Conservation (phyloP, 148 eudicot species). For the Nepenthes gracilis region DNA sequence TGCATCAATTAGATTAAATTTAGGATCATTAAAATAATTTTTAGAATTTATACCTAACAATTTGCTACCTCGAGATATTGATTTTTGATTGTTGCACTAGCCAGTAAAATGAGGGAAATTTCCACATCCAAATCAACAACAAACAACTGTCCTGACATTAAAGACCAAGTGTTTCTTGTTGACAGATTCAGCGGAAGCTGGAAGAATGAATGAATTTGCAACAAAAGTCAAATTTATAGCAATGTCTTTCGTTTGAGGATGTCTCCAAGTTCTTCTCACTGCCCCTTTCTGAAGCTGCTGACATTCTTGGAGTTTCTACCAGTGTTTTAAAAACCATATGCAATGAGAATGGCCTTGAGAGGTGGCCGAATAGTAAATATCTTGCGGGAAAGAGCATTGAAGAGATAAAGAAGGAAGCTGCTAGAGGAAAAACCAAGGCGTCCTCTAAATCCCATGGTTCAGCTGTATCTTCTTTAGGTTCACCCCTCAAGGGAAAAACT, state of each 20-base stretch:
- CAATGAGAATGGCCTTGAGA: conserved; percentile 49
- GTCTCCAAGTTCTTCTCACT: conserved; percentile 38
- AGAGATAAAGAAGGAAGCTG: conserved; percentile 43
- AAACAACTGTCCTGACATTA: background rate
- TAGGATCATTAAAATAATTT: no score
- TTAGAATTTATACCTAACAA: no score
- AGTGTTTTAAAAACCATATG: conserved; percentile 39
- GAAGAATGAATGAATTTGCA: conserved; percentile 13
- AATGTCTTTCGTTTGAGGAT: conserved; percentile 34
- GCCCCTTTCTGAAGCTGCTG: conserved; percentile 55
- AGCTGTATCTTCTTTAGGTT: conserved; percentile 8
- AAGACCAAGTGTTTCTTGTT: background rate
- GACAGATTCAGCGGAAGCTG: background rate
- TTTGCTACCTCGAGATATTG: no score
- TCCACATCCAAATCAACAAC: background rate
- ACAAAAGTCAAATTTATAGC: conserved; percentile 18
- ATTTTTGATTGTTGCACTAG: no score
- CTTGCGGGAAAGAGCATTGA: conserved; percentile 49
- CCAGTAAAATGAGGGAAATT: no score
- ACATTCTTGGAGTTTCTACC: conserved; percentile 40
- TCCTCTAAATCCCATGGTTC: background rate
- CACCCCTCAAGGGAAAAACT: conserved; percentile 18
- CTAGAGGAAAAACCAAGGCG: conserved; percentile 27
- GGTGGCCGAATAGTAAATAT: conserved; percentile 59
- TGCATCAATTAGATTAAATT: no score